A percentile compares a stretch with the other conserved stretches of the same genome.
Conservation (phyloP, 108 stramenopile species). For the Chaetoceros muelleri region DNA sequence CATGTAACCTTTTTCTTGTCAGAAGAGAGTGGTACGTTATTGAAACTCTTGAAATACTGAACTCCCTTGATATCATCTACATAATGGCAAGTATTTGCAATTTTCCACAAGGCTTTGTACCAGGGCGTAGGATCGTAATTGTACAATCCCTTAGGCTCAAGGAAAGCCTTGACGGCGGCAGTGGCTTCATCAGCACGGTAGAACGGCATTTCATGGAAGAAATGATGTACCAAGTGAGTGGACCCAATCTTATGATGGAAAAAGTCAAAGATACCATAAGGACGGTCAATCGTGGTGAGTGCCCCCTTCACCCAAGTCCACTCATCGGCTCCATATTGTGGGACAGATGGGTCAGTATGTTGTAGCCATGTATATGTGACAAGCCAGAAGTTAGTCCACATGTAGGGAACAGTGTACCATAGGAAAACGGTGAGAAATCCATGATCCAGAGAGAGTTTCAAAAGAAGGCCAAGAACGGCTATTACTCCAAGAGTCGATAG, state of each 20-base stretch:
- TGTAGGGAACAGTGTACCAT: slow-evolving; percentile 93
- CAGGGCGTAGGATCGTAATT: slow-evolving; percentile 90
- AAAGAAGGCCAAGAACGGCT: slow-evolving; percentile 32
- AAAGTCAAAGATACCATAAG: slow-evolving; percentile 91
- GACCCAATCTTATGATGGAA: slow-evolving; percentile 96
- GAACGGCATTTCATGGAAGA: slow-evolving; percentile 98
- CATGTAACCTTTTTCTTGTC: slow-evolving; percentile 25
- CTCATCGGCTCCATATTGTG: slow-evolving; percentile 91
- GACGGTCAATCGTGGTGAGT: slow-evolving; percentile 93
- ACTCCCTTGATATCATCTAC: slow-evolving; percentile 71
- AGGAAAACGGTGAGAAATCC: slow-evolving; percentile 73
- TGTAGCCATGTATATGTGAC: slow-evolving; percentile 99
- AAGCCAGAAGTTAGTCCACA: slow-evolving; percentile 90
- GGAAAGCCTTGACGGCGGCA: slow-evolving; percentile 67
- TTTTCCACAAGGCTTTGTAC: slow-evolving; percentile 77
- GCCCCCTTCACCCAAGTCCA: slow-evolving; percentile 99
- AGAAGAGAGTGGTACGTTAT: slow-evolving; percentile 68
- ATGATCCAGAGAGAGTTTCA: slow-evolving; percentile 14
- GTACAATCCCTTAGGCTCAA: slow-evolving; percentile 85
- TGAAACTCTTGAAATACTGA: slow-evolving; percentile 82
- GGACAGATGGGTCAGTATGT: slow-evolving; percentile 96
- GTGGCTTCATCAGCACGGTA: slow-evolving; percentile 97
- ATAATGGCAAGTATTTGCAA: slow-evolving; percentile 86
- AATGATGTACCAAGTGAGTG: slow-evolving; percentile 97
- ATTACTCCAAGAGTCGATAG: slow-evolving; percentile 69